Evolutionary conservation across 768 basidiomycete genomes (phyloP).

Genomic region (Cubamyces lactineus): DNA sequence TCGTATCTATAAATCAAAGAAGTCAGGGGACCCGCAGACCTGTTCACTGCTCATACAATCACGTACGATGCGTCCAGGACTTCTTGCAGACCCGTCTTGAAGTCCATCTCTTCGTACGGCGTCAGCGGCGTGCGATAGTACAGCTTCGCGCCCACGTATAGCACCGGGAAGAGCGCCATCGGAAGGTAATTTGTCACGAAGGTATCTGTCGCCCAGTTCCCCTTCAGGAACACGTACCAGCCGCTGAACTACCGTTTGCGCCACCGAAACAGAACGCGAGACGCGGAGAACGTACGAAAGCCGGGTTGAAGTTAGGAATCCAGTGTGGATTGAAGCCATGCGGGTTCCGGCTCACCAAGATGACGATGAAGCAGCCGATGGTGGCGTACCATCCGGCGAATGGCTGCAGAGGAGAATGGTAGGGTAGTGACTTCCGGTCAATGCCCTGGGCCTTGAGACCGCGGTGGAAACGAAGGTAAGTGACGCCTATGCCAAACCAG

Average conservation of each 20-base stretch:
- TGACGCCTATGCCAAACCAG: conserved; percentile 49
- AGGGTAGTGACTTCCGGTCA: conserved; percentile 51
- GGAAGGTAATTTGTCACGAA: conserved; percentile 50
- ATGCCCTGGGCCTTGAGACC: conserved; percentile 56
- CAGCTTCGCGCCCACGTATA: conserved; percentile 40
- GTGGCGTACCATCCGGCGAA: conserved; percentile 44
- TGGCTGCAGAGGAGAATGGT: conserved; percentile 44
- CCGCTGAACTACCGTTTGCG: conserved; percentile 40
- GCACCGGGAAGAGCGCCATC: conserved; percentile 47
- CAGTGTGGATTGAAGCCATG: too few relatives aligned
- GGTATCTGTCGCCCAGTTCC: conserved; percentile 40
- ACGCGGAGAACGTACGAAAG: too few relatives aligned
- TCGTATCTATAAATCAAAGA: conserved; percentile 28
- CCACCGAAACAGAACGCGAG: too few relatives aligned
- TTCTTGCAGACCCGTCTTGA: conserved; percentile 42
- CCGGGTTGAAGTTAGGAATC: too few relatives aligned
- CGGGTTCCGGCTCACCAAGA: conserved; percentile 38
- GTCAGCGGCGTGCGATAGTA: conserved; percentile 23
- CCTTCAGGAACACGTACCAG: conserved; percentile 46
- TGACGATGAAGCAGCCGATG: conserved; percentile 32
- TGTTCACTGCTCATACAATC: background rate
- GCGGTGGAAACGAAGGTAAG: conserved; percentile 49
- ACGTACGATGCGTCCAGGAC: conserved; percentile 39
- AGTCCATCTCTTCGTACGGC: conserved; percentile 46
- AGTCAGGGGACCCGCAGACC: background rate